These are phyloP conservation scores for Exophiala bonariae DNA, from an alignment of 2,329 filamentous ascomycete species.

Conservation along the genomic window DNA sequence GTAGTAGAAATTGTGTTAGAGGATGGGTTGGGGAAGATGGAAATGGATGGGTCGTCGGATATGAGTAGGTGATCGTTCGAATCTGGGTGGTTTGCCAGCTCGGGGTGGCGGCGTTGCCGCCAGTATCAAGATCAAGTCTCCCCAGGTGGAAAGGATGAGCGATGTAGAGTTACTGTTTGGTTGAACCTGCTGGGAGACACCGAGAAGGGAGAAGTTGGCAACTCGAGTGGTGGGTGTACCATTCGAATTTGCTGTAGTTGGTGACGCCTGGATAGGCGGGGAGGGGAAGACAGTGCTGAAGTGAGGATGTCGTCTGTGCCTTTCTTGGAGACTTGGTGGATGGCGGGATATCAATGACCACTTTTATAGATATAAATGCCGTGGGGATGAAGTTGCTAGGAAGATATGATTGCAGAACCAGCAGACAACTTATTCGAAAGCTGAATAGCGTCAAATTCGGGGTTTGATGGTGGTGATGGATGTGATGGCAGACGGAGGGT, in stretches of 20 bases:
- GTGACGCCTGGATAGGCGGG: background rate
- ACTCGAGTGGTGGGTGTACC: background rate
- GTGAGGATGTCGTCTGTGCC: background rate
- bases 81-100: slow-evolving; percentile 71
- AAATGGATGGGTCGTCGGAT: slow-evolving; percentile 66
- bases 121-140: slow-evolving; percentile 20
- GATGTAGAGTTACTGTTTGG: background rate
- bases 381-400: background rate
- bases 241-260: slow-evolving; percentile 1
- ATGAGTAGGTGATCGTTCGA: slow-evolving; percentile 61
- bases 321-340: background rate
- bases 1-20: slow-evolving; percentile 50
- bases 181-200: too few species aligned
- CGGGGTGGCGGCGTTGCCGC: slow-evolving; percentile 58
- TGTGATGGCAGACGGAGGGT: background rate
- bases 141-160: background rate
- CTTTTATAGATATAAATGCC: background rate
- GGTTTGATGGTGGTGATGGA: too few species aligned
- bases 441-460: too few species aligned
- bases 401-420: background rate
- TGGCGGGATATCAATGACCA: background rate
- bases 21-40: slow-evolving; percentile 53
- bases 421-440: too few species aligned
- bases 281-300: background rate
- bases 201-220: background rate